Evolutionary conservation across 148 eudicot species (phyloP).

Genomic region (Bassia scoparia): DNA sequence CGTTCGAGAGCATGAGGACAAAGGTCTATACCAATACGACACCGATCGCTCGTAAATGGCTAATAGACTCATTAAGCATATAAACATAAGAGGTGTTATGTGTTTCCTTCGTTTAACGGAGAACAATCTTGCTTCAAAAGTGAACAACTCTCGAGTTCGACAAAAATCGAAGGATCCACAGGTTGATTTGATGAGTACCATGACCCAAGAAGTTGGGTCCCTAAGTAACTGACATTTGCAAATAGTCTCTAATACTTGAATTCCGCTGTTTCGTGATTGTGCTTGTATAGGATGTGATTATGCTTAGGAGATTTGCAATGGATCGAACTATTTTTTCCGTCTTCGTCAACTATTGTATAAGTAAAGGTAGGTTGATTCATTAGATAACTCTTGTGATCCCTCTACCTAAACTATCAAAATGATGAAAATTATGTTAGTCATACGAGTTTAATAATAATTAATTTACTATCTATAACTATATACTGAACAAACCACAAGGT

Average conservation of each 20-base stretch:
- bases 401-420: background rate
- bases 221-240: slow-evolving; percentile 56
- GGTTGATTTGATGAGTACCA: slow-evolving; percentile 63
- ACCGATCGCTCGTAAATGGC: slow-evolving; percentile 54
- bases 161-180: slow-evolving; percentile 51
- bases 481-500: too few relatives aligned
- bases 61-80: slow-evolving; percentile 62
- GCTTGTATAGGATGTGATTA: slow-evolving; percentile 20
- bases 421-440: background rate
- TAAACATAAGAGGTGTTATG: slow-evolving; percentile 54
- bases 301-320: background rate
- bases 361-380: slow-evolving; percentile 10
- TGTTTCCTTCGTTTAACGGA: slow-evolving; percentile 24
- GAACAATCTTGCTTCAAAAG: slow-evolving; percentile 18
- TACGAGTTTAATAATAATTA: too few relatives aligned
- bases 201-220: slow-evolving; percentile 43
- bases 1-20: slow-evolving; percentile 39
- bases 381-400: slow-evolving; percentile 2
- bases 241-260: slow-evolving; percentile 57
- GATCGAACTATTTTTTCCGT: background rate
- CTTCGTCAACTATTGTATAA: slow-evolving; percentile 2
- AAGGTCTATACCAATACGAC: slow-evolving; percentile 46
- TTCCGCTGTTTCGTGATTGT: slow-evolving; percentile 28
- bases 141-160: slow-evolving; percentile 45
- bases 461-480: too few relatives aligned